Evolutionary conservation across 1,284 basidiomycete genomes (phyloP).

Genomic region (Rhodotorula sp.): DNA sequence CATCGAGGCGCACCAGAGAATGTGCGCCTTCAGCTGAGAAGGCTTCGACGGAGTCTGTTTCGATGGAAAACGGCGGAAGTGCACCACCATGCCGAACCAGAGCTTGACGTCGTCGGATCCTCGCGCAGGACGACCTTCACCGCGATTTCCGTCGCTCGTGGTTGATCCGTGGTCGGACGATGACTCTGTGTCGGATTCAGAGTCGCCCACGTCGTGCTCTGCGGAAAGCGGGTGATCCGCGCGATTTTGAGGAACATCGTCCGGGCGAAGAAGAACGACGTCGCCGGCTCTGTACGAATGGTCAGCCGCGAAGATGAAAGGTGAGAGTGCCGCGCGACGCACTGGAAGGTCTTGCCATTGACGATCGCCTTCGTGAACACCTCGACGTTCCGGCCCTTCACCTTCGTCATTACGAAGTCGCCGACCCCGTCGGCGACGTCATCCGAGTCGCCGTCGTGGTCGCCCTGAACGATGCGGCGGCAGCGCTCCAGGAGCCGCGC

Average conservation of each 20-base stretch:
- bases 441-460: not conserved
- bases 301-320: too few relatives aligned
- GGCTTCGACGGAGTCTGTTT: too few relatives aligned
- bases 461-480: not conserved
- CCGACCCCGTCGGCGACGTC: not conserved
- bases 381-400: not conserved
- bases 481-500: not conserved
- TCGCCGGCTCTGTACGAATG: not conserved
- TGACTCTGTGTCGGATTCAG: not conserved
- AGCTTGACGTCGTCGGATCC: not conserved
- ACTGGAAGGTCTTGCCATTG: not conserved
- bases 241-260: too few relatives aligned
- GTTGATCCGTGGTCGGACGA: not conserved
- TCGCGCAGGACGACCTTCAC: not conserved
- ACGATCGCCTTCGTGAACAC: not conserved
- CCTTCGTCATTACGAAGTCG: not conserved
- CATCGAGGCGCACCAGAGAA: slow-evolving; percentile 1
- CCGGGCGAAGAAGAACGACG: not conserved
- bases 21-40: not conserved
- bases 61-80: not conserved
- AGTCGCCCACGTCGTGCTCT: not conserved
- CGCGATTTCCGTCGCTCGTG: not conserved
- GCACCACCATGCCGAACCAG: slow-evolving; percentile 1
- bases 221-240: too few relatives aligned
- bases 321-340: not conserved